Evolutionary conservation across 2,329 filamentous ascomycete genomes (phyloP), one percentile per base, ranked within the genome.

Genomic region (Alternaria tenuissima): DNA sequence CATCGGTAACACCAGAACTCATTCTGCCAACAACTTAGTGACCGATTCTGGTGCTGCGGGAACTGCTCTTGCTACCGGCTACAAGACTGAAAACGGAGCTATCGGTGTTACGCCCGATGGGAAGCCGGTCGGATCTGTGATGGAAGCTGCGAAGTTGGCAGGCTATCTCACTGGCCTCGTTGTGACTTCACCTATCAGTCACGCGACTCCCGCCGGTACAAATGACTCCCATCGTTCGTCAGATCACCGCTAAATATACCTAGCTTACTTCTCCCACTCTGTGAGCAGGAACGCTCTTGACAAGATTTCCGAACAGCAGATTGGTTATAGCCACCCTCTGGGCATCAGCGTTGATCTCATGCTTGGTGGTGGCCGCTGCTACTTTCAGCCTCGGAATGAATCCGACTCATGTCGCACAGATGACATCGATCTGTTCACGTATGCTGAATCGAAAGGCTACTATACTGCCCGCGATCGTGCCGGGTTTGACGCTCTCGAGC

Each of bases 41-140:
- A 80, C 79, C 7, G 79, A 81, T 54, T 81, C 79, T n/a, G 77
- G 78, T 7, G 78, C 79, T 18, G 73, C 78, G 43, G 79, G 73
- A 3, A 81, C 79, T 24, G 79, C 79, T 5, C 80, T 80, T 57
- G 78, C 72, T 4, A 78, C 76, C 28, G 79, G 79, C 14, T 69
- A 78, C 59, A 81, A 81, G 64, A 75, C 78, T 4, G 77, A 76
- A 61, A 81, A 81, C 43, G 38, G 24, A 60, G 76, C 77, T 20
- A 71, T 81, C 53, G 78, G 65, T 18, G 74, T 81, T 12, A 63
- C 74, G 52, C 67, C 72, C 6, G 71, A 74, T 39, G 72, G 71
- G 7, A 66, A 71, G 14, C 77, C 78, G 18, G 74, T 78, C 18
- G 79, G 76, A 36, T 79, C 76, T 18, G 76, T 81, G 20, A 71